phyloP scores from a whole-genome alignment of 768 basidiomycete species.

The Lyophyllum decastes region DNA sequence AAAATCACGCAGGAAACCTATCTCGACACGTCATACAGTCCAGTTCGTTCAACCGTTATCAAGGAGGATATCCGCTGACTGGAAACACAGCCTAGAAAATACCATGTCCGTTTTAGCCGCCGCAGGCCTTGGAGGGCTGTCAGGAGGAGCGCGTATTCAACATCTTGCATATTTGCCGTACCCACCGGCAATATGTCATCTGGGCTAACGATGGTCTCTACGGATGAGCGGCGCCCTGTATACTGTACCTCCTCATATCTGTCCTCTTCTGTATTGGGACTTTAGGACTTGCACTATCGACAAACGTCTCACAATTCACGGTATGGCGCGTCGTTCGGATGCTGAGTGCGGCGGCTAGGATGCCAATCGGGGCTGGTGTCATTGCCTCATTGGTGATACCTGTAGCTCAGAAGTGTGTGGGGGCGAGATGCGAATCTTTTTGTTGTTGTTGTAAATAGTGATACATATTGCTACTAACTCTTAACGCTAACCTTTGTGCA shows the following conservation, averaged over 20 bases:
- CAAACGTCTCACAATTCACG: slow-evolving; percentile 41
- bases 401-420: slow-evolving; percentile 47
- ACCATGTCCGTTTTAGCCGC: slow-evolving; percentile 1
- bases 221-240: slow-evolving; percentile 54
- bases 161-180: slow-evolving; percentile 31
- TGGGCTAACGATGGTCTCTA: neutral
- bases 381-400: slow-evolving; percentile 7
- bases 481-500: too few species aligned
- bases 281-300: slow-evolving; percentile 46
- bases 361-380: too few species aligned
- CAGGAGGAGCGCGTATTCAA: neutral
- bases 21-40: slow-evolving; percentile 8
- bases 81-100: neutral
- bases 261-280: slow-evolving; percentile 51
- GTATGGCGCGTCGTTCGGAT: slow-evolving; percentile 59
- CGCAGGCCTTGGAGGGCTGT: neutral
- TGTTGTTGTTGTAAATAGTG: too few species aligned
- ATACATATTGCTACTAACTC: too few species aligned
- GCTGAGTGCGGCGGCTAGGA: slow-evolving; percentile 52
- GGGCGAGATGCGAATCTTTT: slow-evolving; percentile 51
- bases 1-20: slow-evolving; percentile 14
- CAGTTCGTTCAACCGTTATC: slow-evolving; percentile 2
- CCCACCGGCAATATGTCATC: too few species aligned
- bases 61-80: neutral
- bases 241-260: slow-evolving; percentile 56